Conservation (phyloP, 2,329 filamentous ascomycete species). For the Dothistroma septosporum region DNA sequence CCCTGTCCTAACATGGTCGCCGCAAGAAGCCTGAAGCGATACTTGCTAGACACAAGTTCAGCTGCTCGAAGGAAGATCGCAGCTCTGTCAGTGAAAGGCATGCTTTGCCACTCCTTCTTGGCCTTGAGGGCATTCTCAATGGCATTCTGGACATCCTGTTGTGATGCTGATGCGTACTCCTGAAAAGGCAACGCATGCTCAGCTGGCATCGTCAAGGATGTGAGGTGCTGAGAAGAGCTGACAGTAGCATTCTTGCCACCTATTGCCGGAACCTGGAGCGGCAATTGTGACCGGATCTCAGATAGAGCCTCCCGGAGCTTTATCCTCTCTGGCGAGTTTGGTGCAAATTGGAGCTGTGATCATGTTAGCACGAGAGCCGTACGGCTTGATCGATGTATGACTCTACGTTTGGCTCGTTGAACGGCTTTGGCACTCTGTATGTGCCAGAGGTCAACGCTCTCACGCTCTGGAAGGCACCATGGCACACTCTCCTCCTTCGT, state of each 20-base stretch:
- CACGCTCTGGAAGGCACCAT: conserved; percentile 1
- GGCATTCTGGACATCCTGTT: conserved; percentile 68
- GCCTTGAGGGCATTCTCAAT: conserved; percentile 82
- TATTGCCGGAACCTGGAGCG: conserved; percentile 73
- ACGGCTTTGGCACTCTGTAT: conserved; percentile 16
- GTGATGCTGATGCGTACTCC: conserved; percentile 75
- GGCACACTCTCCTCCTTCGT: background rate
- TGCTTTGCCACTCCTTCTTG: conserved; percentile 75
- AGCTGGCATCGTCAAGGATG: conserved; percentile 74
- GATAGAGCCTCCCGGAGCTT: conserved; percentile 70
- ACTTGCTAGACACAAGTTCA: conserved; percentile 82
- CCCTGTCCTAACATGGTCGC: conserved; percentile 92
- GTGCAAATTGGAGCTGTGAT: conserved; percentile 75
- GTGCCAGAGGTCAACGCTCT: conserved; percentile 15
- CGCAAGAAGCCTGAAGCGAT: conserved; percentile 93
- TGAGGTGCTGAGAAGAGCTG: conserved; percentile 57
- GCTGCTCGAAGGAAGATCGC: conserved; percentile 93
- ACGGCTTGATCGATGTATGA: background rate
- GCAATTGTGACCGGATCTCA: conserved; percentile 60
- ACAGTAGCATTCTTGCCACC: conserved; percentile 62
- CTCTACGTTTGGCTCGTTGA: conserved; percentile 17
- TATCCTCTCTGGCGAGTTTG: conserved; percentile 72
- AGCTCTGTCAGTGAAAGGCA: conserved; percentile 88
- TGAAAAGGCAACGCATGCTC: conserved; percentile 72
- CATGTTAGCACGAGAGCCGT: background rate